These are phyloP conservation scores for Papiliotrema flavescens DNA, from an alignment of 1,284 basidiomycete genomes.

Conservation along the genomic window DNA sequence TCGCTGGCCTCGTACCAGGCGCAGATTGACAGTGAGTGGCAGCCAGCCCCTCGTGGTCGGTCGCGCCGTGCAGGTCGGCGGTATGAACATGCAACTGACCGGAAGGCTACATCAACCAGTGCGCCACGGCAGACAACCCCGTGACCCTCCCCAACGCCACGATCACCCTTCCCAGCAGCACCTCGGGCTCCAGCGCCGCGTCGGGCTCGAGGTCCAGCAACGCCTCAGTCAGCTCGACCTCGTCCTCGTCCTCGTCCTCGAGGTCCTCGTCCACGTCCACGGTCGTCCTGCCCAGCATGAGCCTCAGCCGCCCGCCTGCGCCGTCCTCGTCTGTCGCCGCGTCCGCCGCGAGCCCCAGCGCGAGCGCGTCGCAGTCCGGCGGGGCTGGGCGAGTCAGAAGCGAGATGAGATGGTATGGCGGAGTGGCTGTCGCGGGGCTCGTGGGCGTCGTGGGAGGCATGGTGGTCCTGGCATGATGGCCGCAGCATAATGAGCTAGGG, in stretches of 20 bases:
- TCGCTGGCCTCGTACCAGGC: conserved; percentile 6
- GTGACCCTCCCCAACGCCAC: conserved; percentile 14
- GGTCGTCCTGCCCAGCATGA: background rate
- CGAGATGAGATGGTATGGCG: no score
- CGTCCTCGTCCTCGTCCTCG: background rate
- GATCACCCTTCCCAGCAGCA: conserved; percentile 9
- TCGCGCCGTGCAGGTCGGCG: no score
- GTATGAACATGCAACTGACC: background rate
- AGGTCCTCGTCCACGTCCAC: background rate
- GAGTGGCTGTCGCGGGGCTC: no score
- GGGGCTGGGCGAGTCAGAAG: no score
- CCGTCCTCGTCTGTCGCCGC: background rate
- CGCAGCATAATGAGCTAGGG: no score
- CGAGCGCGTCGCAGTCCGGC: background rate
- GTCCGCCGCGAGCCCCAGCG: background rate
- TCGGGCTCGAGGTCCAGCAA: background rate
- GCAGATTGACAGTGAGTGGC: conserved; percentile 9
- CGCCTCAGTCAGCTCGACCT: background rate
- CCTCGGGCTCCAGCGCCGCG: background rate
- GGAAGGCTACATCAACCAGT: conserved; percentile 14
- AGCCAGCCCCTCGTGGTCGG: background rate
- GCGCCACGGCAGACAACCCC: conserved; percentile 9
- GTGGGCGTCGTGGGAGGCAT: no score
- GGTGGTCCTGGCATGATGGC: no score
- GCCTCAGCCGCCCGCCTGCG: background rate